A percentile compares a stretch with the other conserved stretches of the same genome.
Conservation (phyloP, 176 grass and related monocot genomes). For the Sorghum bicolor region DNA sequence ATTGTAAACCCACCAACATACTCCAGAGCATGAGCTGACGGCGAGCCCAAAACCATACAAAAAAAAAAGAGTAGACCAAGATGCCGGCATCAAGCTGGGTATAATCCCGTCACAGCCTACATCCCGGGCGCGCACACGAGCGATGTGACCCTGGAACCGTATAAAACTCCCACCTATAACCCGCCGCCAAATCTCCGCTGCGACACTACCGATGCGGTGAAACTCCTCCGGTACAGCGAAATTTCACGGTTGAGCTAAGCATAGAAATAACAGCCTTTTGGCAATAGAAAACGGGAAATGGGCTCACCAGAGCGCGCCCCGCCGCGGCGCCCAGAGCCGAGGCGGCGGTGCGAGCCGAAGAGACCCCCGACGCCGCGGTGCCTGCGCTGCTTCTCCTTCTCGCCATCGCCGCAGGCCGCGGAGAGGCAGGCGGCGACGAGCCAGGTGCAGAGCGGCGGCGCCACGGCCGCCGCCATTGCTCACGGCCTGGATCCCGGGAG, state of each 20-base stretch:
- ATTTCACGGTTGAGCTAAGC: constrained; percentile 32
- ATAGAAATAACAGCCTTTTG: background rate
- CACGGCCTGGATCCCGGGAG: constrained; percentile 28
- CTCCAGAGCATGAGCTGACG: constrained; percentile 1
- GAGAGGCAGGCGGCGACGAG: constrained; percentile 76
- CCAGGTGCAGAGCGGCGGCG: constrained; percentile 82
- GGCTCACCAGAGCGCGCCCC: constrained; percentile 42
- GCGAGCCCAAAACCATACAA: background rate
- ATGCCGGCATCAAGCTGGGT: constrained; percentile 24
- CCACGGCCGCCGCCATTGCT: constrained; percentile 48
- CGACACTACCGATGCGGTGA: constrained; percentile 34
- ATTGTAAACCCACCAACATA: background rate
- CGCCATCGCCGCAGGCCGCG: constrained; percentile 44
- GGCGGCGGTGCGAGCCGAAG: constrained; percentile 36
- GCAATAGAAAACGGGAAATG: constrained; percentile 20
- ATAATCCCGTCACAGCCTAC: constrained; percentile 28
- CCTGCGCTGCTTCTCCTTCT: constrained; percentile 33
- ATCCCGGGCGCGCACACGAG: constrained; percentile 31
- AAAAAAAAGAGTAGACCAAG: constrained; percentile 1
- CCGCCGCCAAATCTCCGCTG: background rate
- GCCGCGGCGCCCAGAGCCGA: constrained; percentile 30
- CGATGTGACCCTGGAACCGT: constrained; percentile 29
- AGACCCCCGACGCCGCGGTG: constrained; percentile 17
- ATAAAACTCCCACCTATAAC: constrained; percentile 31
- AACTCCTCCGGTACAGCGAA: background rate